These are phyloP conservation scores for Carallia brachiata DNA, from an alignment of 345 rosid species.

Conservation along the genomic window DNA sequence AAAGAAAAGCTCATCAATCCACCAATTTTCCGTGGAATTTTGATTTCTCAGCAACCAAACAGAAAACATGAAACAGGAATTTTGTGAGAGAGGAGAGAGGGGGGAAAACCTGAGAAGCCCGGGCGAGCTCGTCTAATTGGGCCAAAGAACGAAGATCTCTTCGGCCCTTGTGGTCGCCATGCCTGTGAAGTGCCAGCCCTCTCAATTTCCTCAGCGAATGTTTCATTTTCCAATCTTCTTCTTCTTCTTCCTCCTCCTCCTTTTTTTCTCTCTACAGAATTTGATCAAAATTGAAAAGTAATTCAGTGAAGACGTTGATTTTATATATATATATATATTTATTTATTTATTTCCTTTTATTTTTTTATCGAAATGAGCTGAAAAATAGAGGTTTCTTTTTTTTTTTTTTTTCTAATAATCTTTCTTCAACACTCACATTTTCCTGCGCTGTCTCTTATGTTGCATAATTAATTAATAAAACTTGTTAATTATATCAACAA, in stretches of 20 bases:
- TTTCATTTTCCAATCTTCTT: constrained; percentile 39
- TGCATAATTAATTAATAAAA: too few relatives aligned
- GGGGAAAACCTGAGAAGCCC: constrained; percentile 62
- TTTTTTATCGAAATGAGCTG: too few relatives aligned
- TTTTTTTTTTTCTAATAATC: too few relatives aligned
- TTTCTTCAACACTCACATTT: too few relatives aligned
- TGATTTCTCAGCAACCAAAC: not conserved
- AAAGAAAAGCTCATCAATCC: too few relatives aligned
- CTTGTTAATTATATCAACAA: too few relatives aligned
- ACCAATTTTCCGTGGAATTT: not conserved
- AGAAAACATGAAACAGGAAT: not conserved
- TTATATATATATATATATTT: too few relatives aligned
- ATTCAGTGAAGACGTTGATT: not conserved
- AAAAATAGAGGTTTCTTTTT: too few relatives aligned
- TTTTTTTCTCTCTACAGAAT: not conserved
- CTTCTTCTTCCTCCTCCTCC: not conserved
- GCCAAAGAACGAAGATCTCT: constrained; percentile 47
- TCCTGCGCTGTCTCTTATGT: too few relatives aligned
- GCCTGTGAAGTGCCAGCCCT: constrained; percentile 54
- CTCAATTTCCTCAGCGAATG: constrained; percentile 67
- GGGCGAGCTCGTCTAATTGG: constrained; percentile 67
- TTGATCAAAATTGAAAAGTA: not conserved
- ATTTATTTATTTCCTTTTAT: too few relatives aligned
- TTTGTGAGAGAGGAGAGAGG: not conserved
- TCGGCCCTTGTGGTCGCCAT: constrained; percentile 43